phyloP scores from a whole-genome alignment of 148 eudicot species.

The Chenopodium suecicum region DNA sequence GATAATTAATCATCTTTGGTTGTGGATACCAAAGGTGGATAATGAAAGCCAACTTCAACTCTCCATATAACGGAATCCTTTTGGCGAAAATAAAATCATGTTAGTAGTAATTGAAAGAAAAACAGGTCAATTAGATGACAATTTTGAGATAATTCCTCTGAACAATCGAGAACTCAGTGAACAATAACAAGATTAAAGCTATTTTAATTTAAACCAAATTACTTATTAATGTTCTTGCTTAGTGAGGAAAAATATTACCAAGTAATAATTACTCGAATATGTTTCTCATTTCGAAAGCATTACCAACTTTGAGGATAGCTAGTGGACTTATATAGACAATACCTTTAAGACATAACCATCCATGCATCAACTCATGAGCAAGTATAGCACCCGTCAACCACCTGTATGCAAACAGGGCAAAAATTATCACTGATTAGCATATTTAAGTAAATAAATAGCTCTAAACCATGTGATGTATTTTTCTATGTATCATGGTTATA shows the following conservation, averaged over 20 bases:
- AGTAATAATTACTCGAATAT: background rate
- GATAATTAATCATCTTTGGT: conserved; percentile 47
- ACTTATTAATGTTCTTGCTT: no score
- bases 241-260: background rate
- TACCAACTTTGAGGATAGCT: background rate
- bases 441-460: background rate
- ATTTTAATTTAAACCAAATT: no score
- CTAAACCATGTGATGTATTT: no score
- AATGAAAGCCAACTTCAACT: conserved; percentile 75
- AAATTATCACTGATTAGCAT: background rate
- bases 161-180: background rate
- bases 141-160: background rate
- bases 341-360: conserved; percentile 98
- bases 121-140: background rate
- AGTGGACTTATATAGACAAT: background rate
- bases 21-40: conserved; percentile 80
- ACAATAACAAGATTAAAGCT: background rate
- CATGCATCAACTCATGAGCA: conserved; percentile 97
- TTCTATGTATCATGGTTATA: no score
- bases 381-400: conserved; percentile 95
- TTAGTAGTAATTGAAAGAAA: background rate
- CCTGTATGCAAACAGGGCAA: conserved; percentile 40
- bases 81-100: background rate
- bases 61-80: conserved; percentile 87
- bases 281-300: background rate